Percentiles rank a stretch among this genome's conserved stretches.
Conservation (phyloP, 1,139 yeast species). For the Candida tunisiensis region DNA sequence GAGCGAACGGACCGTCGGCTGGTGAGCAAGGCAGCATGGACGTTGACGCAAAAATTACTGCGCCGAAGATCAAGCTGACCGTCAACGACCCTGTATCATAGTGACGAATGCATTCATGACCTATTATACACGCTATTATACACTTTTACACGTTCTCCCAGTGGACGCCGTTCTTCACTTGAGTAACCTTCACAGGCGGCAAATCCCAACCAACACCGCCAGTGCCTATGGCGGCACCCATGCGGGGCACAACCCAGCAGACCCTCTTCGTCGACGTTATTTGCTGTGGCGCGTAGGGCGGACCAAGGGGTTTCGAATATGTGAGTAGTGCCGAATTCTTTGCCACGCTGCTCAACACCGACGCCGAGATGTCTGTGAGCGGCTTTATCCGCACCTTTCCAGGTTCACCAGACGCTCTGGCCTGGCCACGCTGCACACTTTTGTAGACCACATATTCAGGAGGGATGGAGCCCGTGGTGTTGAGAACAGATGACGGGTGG, state of each 20-base stretch:
- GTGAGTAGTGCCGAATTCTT: constrained; percentile 56
- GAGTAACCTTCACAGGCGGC: constrained; percentile 68
- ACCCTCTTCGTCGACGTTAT: constrained; percentile 45
- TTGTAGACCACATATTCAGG: constrained; percentile 65
- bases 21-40: no score
- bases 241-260: constrained; percentile 81
- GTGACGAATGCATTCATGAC: not conserved
- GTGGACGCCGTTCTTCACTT: constrained; percentile 30
- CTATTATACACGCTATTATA: not conserved
- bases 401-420: constrained; percentile 11
- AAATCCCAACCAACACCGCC: constrained; percentile 91
- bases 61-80: no score
- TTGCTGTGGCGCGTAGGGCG: constrained; percentile 71
- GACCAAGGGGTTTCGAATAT: constrained; percentile 82
- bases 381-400: constrained; percentile 54
- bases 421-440: constrained; percentile 29
- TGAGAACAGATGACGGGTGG: constrained; percentile 58
- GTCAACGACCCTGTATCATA: no score
- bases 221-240: constrained; percentile 70
- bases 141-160: constrained; percentile 9
- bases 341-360: constrained; percentile 64
- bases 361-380: constrained; percentile 58
- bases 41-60: no score
- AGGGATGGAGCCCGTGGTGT: constrained; percentile 31
- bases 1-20: not conserved